A percentile compares a stretch with the other conserved stretches of the same genome.
Conservation (phyloP, 2,329 filamentous ascomycete species). For the Diaporthe helianthi region DNA sequence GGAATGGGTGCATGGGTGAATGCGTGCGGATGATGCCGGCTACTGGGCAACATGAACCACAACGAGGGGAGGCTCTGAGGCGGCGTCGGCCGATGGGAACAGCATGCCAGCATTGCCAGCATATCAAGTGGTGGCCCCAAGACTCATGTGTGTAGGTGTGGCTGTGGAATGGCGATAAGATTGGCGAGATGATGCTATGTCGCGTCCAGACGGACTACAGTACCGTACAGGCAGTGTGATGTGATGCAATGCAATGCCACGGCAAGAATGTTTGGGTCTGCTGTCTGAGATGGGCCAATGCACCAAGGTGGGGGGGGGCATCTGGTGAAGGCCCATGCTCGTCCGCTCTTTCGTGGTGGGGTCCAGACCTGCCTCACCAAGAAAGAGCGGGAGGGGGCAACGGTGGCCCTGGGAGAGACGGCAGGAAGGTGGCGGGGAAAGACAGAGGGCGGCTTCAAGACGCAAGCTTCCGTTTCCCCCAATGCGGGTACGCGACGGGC, state of each 20-base stretch:
- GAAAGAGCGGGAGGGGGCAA: slow-evolving; percentile 25
- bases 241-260: slow-evolving; percentile 16
- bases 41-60: not conserved
- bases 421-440: slow-evolving; percentile 18
- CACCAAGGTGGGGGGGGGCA: not conserved
- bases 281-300: not conserved
- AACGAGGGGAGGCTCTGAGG: not conserved
- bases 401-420: not conserved
- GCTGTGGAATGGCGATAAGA: not conserved
- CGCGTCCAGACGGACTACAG: not conserved
- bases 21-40: not conserved
- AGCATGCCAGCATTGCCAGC: not conserved
- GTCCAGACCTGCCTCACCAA: slow-evolving; percentile 11
- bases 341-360: slow-evolving; percentile 30
- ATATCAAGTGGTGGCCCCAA: not conserved
- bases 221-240: not conserved
- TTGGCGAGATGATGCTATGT: slow-evolving; percentile 23
- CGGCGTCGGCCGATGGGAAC: not conserved
- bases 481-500: slow-evolving; percentile 2
- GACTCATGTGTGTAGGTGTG: not conserved
- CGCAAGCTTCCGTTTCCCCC: not conserved
- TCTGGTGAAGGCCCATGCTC: not conserved
- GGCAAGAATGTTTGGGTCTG: slow-evolving; percentile 13
- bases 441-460: not conserved
- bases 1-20: too few species aligned